Percentiles rank a stretch among this genome's conserved stretches.
Conservation (phyloP, 495 filamentous ascomycete species). For the Hypoxylon fragiforme region DNA sequence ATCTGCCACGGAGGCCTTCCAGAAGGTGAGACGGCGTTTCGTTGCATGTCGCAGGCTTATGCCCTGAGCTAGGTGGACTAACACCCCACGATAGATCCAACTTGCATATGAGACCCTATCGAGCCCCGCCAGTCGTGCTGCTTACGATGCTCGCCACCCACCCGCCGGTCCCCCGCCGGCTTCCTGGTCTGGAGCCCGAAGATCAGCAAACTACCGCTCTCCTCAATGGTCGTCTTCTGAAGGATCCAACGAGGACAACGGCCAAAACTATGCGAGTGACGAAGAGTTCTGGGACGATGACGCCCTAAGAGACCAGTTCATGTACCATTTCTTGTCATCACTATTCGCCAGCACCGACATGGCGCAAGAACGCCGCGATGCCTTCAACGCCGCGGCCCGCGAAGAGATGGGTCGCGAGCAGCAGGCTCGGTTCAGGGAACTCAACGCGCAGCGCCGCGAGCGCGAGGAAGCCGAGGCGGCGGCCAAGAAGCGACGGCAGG, state of each 20-base stretch:
- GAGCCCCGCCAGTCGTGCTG: conserved; percentile 2
- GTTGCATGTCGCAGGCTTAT: neutral
- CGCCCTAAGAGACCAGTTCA: too few relatives aligned
- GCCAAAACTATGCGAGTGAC: too few relatives aligned
- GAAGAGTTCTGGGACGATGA: too few relatives aligned
- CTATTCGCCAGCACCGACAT: too few relatives aligned
- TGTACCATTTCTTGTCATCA: too few relatives aligned
- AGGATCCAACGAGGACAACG: too few relatives aligned
- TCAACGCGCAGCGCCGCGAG: neutral
- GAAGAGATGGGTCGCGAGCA: neutral
- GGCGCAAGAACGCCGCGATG: neutral
- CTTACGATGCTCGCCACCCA: conserved; percentile 26
- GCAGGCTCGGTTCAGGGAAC: too few relatives aligned
- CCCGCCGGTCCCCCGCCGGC: neutral
- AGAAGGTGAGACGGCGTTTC: conserved; percentile 31
- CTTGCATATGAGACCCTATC: conserved; percentile 27
- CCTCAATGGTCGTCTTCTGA: too few relatives aligned
- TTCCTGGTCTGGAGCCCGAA: neutral
- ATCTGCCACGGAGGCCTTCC: conserved; percentile 37
- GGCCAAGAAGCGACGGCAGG: neutral
- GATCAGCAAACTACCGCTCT: too few relatives aligned
- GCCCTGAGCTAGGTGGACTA: neutral
- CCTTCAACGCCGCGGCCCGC: neutral
- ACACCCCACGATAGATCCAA: conserved; percentile 21
- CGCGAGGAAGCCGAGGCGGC: neutral